These are phyloP conservation scores for Rhizomucor pusillus DNA, from an alignment of 371 early-diverging fungal genomes.

Conservation along the genomic window DNA sequence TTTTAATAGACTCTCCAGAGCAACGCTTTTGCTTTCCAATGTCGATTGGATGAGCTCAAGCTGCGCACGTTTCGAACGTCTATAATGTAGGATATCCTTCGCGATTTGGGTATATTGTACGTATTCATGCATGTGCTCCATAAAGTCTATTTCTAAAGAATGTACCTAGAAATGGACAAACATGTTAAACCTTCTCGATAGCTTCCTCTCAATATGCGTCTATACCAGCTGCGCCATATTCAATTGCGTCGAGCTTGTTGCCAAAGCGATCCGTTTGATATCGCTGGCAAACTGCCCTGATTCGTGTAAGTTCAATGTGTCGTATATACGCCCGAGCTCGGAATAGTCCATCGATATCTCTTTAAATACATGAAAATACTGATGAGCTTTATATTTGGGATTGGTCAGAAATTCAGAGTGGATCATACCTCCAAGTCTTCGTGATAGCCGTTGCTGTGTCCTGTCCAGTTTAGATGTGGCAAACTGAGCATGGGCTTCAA, in stretches of 20 bases:
- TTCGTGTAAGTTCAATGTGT: conserved; percentile 85
- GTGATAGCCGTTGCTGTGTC: conserved; percentile 54
- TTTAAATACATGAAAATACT: conserved; percentile 3
- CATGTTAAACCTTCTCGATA: conserved; percentile 1
- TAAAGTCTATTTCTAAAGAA: conserved; percentile 66
- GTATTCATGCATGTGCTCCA: conserved; percentile 86
- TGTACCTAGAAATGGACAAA: conserved; percentile 28
- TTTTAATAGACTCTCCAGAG: conserved; percentile 62
- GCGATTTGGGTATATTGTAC: conserved; percentile 74
- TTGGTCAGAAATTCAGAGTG: background rate
- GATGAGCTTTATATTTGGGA: background rate
- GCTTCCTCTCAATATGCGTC: too few species aligned
- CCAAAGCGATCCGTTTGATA: conserved; percentile 82
- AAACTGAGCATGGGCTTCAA: conserved; percentile 58
- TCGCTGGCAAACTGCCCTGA: conserved; percentile 58
- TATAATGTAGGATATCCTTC: conserved; percentile 73
- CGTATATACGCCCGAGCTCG: conserved; percentile 86
- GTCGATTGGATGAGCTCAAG: conserved; percentile 71
- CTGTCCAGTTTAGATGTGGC: conserved; percentile 58
- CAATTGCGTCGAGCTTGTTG: conserved; percentile 72
- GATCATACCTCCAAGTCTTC: conserved; percentile 52
- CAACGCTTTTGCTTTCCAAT: conserved; percentile 63
- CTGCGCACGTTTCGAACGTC: conserved; percentile 81
- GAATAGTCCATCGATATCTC: conserved; percentile 67
- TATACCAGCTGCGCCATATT: conserved; percentile 69